These are phyloP conservation scores for Arabidopsis hybrid DNA, from an alignment of 441 rosid species.

Conservation along the genomic window DNA sequence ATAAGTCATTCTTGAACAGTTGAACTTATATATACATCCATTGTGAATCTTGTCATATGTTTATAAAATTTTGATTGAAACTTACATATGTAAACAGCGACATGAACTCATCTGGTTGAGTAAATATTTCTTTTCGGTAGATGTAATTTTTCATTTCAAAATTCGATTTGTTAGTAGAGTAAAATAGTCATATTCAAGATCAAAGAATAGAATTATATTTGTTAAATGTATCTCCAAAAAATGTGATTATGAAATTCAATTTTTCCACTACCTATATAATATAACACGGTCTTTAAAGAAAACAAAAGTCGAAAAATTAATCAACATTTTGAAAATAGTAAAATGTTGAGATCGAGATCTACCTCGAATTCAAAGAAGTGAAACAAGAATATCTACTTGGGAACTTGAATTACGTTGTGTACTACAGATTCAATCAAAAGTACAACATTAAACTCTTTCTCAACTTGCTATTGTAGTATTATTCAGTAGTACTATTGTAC, in stretches of 20 bases:
- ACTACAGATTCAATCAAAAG: not conserved
- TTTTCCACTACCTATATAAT: not conserved
- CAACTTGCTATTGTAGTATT: slow-evolving; percentile 7
- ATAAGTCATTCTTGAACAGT: not conserved
- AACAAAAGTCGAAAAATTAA: not conserved
- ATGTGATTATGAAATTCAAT: not conserved
- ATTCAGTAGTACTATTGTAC: not conserved
- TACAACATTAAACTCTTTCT: slow-evolving; percentile 5
- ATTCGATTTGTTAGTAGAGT: too few relatives aligned
- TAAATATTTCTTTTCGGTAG: too few relatives aligned
- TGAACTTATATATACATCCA: too few relatives aligned
- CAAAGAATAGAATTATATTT: too few relatives aligned
- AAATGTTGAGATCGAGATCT: slow-evolving; percentile 22
- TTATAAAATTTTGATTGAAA: too few relatives aligned
- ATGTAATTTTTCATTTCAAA: not conserved
- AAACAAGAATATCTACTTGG: slow-evolving; percentile 40
- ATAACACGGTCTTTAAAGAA: not conserved
- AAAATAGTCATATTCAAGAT: too few relatives aligned
- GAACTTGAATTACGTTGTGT: slow-evolving; percentile 26
- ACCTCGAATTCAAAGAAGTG: not conserved
- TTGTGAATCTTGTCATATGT: too few relatives aligned
- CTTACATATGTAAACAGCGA: too few relatives aligned
- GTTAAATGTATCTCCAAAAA: too few relatives aligned
- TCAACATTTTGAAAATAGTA: not conserved
- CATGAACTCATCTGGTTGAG: too few relatives aligned